These are phyloP conservation scores for Leccinum ochraceum DNA, from an alignment of 768 basidiomycete genomes.

Conservation along the genomic window DNA sequence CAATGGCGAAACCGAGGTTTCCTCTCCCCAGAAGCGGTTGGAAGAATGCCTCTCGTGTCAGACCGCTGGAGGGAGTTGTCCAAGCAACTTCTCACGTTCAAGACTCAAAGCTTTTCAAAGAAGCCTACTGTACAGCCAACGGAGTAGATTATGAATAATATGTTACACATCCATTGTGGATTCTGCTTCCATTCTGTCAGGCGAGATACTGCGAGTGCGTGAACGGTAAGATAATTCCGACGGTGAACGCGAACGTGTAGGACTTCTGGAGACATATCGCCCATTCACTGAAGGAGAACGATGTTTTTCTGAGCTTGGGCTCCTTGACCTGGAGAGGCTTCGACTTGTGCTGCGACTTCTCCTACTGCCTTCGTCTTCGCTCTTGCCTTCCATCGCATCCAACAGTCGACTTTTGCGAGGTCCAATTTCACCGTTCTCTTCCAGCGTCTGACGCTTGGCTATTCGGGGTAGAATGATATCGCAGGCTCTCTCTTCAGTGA, in stretches of 20 bases:
- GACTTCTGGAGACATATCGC: constrained; percentile 68
- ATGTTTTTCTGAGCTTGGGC: constrained; percentile 24
- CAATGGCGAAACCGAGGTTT: constrained; percentile 74
- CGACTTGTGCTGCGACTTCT: constrained; percentile 39
- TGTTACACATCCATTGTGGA: constrained; percentile 15
- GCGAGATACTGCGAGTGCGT: constrained; percentile 60
- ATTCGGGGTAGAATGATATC: constrained; percentile 95
- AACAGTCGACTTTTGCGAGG: constrained; percentile 85
- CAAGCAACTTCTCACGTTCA: constrained; percentile 58
- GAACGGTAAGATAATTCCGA: constrained; percentile 48
- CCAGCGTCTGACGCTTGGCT: constrained; percentile 80
- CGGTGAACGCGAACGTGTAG: constrained; percentile 46
- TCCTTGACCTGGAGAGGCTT: constrained; percentile 28
- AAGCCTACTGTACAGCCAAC: constrained; percentile 22
- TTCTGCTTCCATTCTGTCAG: constrained; percentile 52
- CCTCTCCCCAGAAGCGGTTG: constrained; percentile 59
- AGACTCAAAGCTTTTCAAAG: constrained; percentile 33
- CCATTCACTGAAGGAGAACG: constrained; percentile 46
- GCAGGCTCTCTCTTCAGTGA: constrained; percentile 90
- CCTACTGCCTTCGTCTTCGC: constrained; percentile 48
- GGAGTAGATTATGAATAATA: constrained; percentile 21
- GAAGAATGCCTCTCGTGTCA: constrained; percentile 61
- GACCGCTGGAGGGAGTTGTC: constrained; percentile 71
- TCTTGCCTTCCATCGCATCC: constrained; percentile 80
- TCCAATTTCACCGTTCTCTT: constrained; percentile 89